These are phyloP conservation scores for Aspergillus tubingensis DNA, from an alignment of 2,329 filamentous ascomycete genomes.

Conservation along the genomic window DNA sequence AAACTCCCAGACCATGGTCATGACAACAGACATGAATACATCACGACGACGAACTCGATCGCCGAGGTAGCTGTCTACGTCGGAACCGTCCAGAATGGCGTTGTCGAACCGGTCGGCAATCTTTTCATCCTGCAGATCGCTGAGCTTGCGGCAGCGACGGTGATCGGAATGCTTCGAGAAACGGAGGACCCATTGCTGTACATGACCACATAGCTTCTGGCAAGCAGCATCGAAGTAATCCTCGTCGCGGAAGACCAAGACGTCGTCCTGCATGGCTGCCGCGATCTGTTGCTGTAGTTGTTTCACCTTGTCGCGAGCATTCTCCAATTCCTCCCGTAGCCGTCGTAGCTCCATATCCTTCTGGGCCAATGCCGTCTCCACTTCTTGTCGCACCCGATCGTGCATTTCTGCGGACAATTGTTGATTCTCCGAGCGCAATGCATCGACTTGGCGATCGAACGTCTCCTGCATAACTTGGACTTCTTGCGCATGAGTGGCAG, in stretches of 20 bases:
- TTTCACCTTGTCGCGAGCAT: slow-evolving; percentile 64
- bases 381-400: slow-evolving; percentile 61
- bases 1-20: slow-evolving; percentile 99
- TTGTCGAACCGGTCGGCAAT: slow-evolving; percentile 94
- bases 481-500: slow-evolving; percentile 72
- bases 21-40: slow-evolving; percentile 97
- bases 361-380: slow-evolving; percentile 67
- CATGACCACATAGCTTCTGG: slow-evolving; percentile 90
- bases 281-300: slow-evolving; percentile 62
- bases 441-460: slow-evolving; percentile 68
- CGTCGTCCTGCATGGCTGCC: slow-evolving; percentile 64
- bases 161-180: slow-evolving; percentile 98
- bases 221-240: slow-evolving; percentile 95
- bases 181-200: slow-evolving; percentile 95
- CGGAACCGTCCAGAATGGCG: slow-evolving; percentile 87
- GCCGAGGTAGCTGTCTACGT: slow-evolving; percentile 82
- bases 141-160: slow-evolving; percentile 78
- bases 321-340: slow-evolving; percentile 75
- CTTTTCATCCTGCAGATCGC: slow-evolving; percentile 86
- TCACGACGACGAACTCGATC: slow-evolving; percentile 88
- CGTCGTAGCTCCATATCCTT: slow-evolving; percentile 82
- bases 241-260: slow-evolving; percentile 80
- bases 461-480: slow-evolving; percentile 65
- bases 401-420: slow-evolving; percentile 65
- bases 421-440: slow-evolving; percentile 64